These are phyloP conservation scores for Phytophthora cryptogea DNA, from an alignment of 352 stramenopile species.

Conservation along the genomic window DNA sequence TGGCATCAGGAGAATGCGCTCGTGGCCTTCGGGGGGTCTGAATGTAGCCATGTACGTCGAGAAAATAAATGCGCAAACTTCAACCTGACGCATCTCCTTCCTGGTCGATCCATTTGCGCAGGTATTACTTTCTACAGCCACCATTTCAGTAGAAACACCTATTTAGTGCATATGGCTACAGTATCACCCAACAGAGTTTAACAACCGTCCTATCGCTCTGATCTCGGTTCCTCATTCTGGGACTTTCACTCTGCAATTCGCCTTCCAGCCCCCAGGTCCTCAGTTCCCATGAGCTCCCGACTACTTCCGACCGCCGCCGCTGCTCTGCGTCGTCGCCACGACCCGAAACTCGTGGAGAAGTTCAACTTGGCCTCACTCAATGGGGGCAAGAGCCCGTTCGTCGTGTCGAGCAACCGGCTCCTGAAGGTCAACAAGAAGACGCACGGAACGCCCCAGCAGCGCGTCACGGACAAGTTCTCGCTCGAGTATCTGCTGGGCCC, in stretches of 20 bases:
- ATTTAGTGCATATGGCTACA: constrained; percentile 2
- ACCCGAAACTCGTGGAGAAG: constrained; percentile 52
- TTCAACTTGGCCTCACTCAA: constrained; percentile 73
- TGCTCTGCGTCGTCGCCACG: constrained; percentile 25
- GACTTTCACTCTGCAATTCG: constrained; percentile 7
- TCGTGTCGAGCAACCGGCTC: constrained; percentile 61
- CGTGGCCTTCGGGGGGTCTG: no score
- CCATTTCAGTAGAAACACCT: not conserved
- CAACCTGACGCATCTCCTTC: not conserved
- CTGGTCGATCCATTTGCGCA: not conserved
- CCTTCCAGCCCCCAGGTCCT: not conserved
- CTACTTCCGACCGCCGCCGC: constrained; percentile 11
- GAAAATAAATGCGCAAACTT: constrained; percentile 3
- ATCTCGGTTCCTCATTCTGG: not conserved
- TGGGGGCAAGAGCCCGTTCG: constrained; percentile 70
- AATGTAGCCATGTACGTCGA: no score
- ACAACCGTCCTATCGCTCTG: constrained; percentile 3
- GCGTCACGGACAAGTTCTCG: constrained; percentile 67
- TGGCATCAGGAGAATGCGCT: no score
- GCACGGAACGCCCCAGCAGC: constrained; percentile 28
- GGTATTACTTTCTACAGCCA: not conserved
- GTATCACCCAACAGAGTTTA: not conserved
- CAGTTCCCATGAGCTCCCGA: constrained; percentile 22
- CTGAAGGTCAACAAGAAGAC: constrained; percentile 41
- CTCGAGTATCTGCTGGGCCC: constrained; percentile 62